Evolutionary conservation across 2,329 filamentous ascomycete species (phyloP).

Genomic region (Colletotrichum costaricense): DNA sequence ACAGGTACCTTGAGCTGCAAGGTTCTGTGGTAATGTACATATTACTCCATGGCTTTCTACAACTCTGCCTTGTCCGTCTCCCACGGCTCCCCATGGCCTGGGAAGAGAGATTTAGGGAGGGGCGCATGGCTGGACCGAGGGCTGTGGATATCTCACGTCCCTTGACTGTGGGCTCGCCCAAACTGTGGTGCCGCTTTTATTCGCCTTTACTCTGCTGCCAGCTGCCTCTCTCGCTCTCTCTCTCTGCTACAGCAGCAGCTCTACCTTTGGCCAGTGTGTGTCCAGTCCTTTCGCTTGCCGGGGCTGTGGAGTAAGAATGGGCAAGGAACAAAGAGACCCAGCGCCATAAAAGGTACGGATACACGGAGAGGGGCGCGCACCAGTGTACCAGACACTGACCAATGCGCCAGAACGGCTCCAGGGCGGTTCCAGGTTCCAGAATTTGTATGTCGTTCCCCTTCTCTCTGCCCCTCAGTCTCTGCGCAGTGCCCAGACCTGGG

Average conservation of each 20-base stretch:
- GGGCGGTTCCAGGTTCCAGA: neutral
- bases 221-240: neutral
- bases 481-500: neutral
- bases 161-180: neutral
- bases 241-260: neutral
- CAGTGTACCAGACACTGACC: conserved; percentile 8
- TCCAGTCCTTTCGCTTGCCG: conserved; percentile 11
- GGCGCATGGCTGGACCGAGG: conserved; percentile 33
- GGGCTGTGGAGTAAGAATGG: conserved; percentile 10
- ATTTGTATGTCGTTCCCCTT: neutral
- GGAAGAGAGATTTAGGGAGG: conserved; percentile 24
- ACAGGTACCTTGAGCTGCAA: conserved; percentile 4
- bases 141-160: conserved; percentile 21
- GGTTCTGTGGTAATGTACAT: conserved; percentile 7
- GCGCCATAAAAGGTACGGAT: neutral
- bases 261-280: neutral
- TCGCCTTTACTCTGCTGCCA: neutral
- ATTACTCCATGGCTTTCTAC: conserved; percentile 5
- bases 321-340: conserved; percentile 26
- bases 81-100: conserved; percentile 1
- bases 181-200: neutral
- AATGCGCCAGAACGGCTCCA: conserved; percentile 3
- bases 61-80: neutral
- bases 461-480: neutral
- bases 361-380: neutral